phyloP scores from a whole-genome alignment of 2,329 filamentous ascomycete genomes.

The Pochonia chlamydosporia region DNA sequence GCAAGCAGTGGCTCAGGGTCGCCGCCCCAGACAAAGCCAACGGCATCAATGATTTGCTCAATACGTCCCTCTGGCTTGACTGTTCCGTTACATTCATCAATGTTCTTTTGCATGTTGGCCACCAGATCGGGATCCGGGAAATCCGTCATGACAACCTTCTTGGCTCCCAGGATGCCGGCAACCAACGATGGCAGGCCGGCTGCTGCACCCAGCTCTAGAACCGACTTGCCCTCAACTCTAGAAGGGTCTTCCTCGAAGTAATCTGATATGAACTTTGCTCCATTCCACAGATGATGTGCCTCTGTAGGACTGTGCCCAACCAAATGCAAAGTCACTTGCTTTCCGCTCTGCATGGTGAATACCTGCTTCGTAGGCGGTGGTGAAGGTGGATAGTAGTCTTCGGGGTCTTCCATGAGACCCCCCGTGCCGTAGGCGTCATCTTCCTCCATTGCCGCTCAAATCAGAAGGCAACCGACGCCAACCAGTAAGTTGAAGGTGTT shows the following conservation, averaged over 20 bases:
- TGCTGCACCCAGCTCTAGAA: conserved; percentile 85
- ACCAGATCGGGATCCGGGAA: conserved; percentile 84
- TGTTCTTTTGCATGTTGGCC: conserved; percentile 71
- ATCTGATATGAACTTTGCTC: conserved; percentile 67
- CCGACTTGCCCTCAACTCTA: conserved; percentile 60
- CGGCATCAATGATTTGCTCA: conserved; percentile 41
- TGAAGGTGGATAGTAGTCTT: conserved; percentile 72
- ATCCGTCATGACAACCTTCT: conserved; percentile 73
- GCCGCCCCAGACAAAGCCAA: conserved; percentile 82
- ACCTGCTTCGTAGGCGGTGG: conserved; percentile 68
- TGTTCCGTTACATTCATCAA: conserved; percentile 47
- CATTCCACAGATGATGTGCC: conserved; percentile 91
- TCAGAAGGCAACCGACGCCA: too few species aligned
- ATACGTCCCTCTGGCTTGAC: conserved; percentile 24
- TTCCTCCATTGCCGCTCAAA: conserved; percentile 12
- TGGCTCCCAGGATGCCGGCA: conserved; percentile 66
- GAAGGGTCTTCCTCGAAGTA: conserved; percentile 68
- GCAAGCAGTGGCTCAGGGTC: conserved; percentile 52
- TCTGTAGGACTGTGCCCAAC: conserved; percentile 86
- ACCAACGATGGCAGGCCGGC: conserved; percentile 80
- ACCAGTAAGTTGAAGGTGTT: too few species aligned
- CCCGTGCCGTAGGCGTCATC: conserved; percentile 31
- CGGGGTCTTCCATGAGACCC: conserved; percentile 72
- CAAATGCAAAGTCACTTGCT: conserved; percentile 64
- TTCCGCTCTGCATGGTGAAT: conserved; percentile 63